Base-by-base conservation (phyloP, 495 filamentous ascomycete species). In the Tuber magnatum region DNA sequence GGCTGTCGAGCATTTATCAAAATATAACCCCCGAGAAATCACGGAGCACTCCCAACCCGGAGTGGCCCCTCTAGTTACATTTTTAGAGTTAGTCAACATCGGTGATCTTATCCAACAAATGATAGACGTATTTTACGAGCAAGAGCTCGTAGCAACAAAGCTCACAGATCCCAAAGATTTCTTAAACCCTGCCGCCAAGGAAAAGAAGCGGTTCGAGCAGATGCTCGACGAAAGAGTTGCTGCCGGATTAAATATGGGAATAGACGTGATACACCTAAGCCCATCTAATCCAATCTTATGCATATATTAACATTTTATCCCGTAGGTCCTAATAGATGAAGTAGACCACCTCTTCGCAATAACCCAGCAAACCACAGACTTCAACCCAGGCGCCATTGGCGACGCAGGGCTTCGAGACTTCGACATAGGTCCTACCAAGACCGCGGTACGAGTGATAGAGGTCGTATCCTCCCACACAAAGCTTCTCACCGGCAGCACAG, bases 21-120 rank as follows among this genome's bases (percentile, higher is more conserved):
- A 90, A 41, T 99, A 99, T 83, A 93, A 96, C 78, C 93, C 96
- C 65, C 91, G 94, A 35, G 91, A 95, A 80, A 92, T 93, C 56
- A 90, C 88, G 44, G 89, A 92, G 71, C 90, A 93, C 75, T 88
- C 89, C 75, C 81, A 87, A 5, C 83, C 86, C 73, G 93, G 92
- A 18, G 95, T 98, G 38, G 92, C 92, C 69, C 96, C 96, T 2
- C 87, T 99, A 1, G 92, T 97, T 20, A 98, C 93, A 9, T 99
- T 99, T 80, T 88, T 99, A 68, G 96, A 99, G 83, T 88, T 99
- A 72, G 96, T 98, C 81, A 98, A 98, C 82, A 94, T 99, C 5
- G 96, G 96, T 71, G 96, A 99, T 84, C 88, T 99, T 28, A 99
- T 99, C 76, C 91, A 96, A 71, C 96, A 99, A 82, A 99, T 99